Percentiles rank a stretch among this genome's conserved stretches.
Evolutionary conservation across 768 basidiomycete species (phyloP).

Genomic region (Solioccasus polychromus): DNA sequence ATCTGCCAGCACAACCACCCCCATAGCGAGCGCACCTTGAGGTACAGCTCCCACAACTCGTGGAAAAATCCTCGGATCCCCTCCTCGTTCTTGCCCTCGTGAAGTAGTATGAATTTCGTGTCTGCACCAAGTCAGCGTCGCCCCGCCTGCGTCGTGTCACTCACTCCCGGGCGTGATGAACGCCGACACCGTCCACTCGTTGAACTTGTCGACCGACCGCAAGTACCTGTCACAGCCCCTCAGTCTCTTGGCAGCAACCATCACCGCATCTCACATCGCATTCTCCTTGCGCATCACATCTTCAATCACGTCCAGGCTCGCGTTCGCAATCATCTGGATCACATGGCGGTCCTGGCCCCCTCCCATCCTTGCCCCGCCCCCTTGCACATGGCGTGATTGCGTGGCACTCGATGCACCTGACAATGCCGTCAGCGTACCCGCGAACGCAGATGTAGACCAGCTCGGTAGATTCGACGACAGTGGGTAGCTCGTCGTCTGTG

Average conservation of each 20-base stretch:
- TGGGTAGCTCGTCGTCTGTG: slow-evolving; percentile 55
- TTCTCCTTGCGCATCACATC: slow-evolving; percentile 85
- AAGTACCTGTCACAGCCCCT: slow-evolving; percentile 70
- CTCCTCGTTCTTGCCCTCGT: slow-evolving; percentile 96
- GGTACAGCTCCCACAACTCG: slow-evolving; percentile 96
- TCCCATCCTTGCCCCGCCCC: slow-evolving; percentile 66
- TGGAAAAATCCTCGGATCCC: slow-evolving; percentile 90
- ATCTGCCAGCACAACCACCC: background rate
- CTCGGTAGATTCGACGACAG: slow-evolving; percentile 81
- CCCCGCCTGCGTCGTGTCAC: slow-evolving; percentile 27
- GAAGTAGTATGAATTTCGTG: slow-evolving; percentile 91
- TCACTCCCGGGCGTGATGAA: slow-evolving; percentile 94
- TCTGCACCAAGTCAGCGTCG: slow-evolving; percentile 55
- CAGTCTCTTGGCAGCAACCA: slow-evolving; percentile 8
- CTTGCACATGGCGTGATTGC: slow-evolving; percentile 56
- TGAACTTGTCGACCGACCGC: slow-evolving; percentile 94
- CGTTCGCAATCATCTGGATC: slow-evolving; percentile 98
- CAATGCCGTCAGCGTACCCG: slow-evolving; percentile 82
- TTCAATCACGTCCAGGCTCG: slow-evolving; percentile 91
- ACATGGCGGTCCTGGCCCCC: slow-evolving; percentile 90
- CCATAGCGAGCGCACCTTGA: slow-evolving; percentile 64
- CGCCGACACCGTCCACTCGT: slow-evolving; percentile 97
- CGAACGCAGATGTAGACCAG: slow-evolving; percentile 91
- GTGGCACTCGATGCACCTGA: slow-evolving; percentile 80
- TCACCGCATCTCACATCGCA: slow-evolving; percentile 60